Conservation (phyloP, 2,329 filamentous ascomycete species). For the Penicillium brevicompactum region DNA sequence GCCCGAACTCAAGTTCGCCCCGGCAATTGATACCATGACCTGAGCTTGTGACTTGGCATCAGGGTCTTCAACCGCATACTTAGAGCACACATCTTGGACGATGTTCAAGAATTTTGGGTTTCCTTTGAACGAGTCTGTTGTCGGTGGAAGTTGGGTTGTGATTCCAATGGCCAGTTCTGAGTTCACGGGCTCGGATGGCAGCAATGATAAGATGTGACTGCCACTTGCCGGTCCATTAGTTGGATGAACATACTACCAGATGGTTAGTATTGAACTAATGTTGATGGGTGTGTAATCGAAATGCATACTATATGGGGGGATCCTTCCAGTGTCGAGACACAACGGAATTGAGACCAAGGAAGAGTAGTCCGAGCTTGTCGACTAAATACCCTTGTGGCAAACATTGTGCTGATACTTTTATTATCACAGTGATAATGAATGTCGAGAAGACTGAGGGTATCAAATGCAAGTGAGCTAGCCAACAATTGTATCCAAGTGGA, state of each 20-base stretch:
- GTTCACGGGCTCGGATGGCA: constrained; percentile 57
- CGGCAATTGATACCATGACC: constrained; percentile 61
- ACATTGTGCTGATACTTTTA: constrained; percentile 22
- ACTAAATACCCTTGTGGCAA: constrained; percentile 21
- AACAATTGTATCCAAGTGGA: constrained; percentile 2
- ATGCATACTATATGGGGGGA: constrained; percentile 43
- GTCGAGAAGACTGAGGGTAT: not conserved
- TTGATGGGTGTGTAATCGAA: not conserved
- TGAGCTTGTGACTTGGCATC: constrained; percentile 60
- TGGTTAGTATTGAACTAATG: constrained; percentile 15
- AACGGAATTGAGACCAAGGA: constrained; percentile 30
- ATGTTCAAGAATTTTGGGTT: constrained; percentile 60
- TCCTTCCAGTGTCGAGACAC: constrained; percentile 40
- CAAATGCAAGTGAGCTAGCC: not conserved
- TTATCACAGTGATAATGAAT: not conserved
- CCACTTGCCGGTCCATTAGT: constrained; percentile 40
- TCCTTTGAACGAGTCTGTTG: constrained; percentile 57
- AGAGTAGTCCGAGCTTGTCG: constrained; percentile 22
- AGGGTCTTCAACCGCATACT: constrained; percentile 59
- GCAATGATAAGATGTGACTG: constrained; percentile 56
- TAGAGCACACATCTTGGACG: constrained; percentile 57
- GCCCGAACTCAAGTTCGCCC: constrained; percentile 55
- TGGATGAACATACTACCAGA: constrained; percentile 52
- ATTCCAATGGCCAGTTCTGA: constrained; percentile 58
- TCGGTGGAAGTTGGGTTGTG: constrained; percentile 57